These are phyloP conservation scores for Crucihimalaya himalaica DNA, from an alignment of 345 rosid genomes.

Conservation along the genomic window DNA sequence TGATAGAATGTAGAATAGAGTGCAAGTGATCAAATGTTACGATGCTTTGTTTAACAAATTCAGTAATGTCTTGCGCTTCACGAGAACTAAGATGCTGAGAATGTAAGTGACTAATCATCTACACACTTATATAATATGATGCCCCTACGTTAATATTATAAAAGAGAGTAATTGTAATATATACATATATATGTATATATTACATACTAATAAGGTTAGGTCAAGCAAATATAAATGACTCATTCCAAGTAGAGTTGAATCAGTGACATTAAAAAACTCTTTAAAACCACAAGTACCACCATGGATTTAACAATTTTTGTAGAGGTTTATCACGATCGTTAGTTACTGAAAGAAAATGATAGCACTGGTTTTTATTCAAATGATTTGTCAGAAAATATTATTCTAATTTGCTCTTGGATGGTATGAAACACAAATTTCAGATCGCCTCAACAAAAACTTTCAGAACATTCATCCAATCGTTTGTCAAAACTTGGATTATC, in stretches of 20 bases:
- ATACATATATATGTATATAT: background rate
- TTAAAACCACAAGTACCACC: no score
- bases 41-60: conserved; percentile 8
- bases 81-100: conserved; percentile 30
- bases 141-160: background rate
- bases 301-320: background rate
- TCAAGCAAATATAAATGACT: background rate
- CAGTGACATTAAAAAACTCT: background rate
- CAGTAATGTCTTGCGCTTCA: conserved; percentile 20
- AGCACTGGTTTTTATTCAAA: no score
- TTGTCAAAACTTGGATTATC: background rate
- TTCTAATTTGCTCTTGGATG: background rate
- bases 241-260: background rate
- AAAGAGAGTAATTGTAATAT: background rate
- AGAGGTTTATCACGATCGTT: background rate
- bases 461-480: background rate
- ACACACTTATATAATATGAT: conserved; percentile 14
- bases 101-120: conserved; percentile 16
- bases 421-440: background rate
- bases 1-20: conserved; percentile 21
- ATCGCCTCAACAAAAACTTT: background rate
- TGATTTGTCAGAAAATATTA: background rate
- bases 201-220: background rate
- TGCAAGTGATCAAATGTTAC: conserved; percentile 28
- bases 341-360: background rate